Evolutionary conservation across 192 early-diverging fungal species (phyloP).

Genomic region (Coemansia umbellata): DNA sequence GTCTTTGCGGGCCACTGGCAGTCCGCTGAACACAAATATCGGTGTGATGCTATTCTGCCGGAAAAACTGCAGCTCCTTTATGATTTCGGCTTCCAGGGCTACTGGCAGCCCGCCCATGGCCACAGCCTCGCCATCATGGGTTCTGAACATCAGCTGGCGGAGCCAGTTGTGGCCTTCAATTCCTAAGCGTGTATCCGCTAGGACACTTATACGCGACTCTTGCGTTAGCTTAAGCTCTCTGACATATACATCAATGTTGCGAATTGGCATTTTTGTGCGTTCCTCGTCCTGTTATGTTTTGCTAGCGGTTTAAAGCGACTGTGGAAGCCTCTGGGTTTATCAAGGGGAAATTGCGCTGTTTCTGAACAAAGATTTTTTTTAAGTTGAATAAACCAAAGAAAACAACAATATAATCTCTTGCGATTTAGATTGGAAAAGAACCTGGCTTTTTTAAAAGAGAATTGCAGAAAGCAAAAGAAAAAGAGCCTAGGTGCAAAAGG

Average conservation of each 20-base stretch:
- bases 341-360: too few species aligned
- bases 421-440: not conserved
- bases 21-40: slow-evolving; percentile 73
- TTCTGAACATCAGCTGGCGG: slow-evolving; percentile 55
- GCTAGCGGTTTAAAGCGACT: too few species aligned
- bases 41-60: slow-evolving; percentile 60
- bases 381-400: too few species aligned
- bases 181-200: slow-evolving; percentile 67
- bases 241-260: slow-evolving; percentile 39
- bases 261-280: slow-evolving; percentile 52
- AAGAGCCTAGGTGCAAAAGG: not conserved
- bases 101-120: slow-evolving; percentile 68
- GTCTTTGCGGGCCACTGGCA: slow-evolving; percentile 66
- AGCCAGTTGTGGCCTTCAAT: slow-evolving; percentile 82
- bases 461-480: not conserved
- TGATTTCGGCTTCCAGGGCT: slow-evolving; percentile 56
- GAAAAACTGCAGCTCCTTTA: slow-evolving; percentile 62
- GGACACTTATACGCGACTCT: slow-evolving; percentile 53
- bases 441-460: not conserved
- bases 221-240: slow-evolving; percentile 59
- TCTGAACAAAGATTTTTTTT: too few species aligned
- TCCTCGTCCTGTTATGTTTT: too few species aligned
- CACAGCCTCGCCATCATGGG: slow-evolving; percentile 57
- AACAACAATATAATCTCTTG: too few species aligned
- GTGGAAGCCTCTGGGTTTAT: too few species aligned